Base-by-base conservation (phyloP, 345 rosid genomes). In the Citropsis articulata region DNA sequence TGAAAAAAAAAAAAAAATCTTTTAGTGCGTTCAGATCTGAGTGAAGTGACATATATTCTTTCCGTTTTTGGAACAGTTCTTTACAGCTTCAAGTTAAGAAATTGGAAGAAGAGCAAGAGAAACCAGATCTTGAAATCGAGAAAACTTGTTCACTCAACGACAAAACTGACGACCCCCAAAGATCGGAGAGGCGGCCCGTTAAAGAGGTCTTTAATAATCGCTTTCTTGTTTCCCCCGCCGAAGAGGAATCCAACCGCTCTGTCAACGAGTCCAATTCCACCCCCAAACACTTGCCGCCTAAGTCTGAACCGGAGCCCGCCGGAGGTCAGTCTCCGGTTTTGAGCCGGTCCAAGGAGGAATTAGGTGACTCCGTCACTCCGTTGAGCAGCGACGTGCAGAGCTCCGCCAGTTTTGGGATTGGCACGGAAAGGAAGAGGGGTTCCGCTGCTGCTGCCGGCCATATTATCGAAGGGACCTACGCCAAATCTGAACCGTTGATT, bases 221-320 rank as follows among this genome's bases (percentile, higher is more conserved):
- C 50, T 13, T 45, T 45, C 50, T 13, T 45, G 50, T 45, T 1
- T 45, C 50, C 18, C 18, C 18, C 1, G 5, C 1, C 0, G 50
- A 42, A 42, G 48, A 42, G 48, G 48, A 10, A 12, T 42, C 48
- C 48, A 12, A 12, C 48, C 82, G 91, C 76, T 93, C 95, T 42
- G 89, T 88, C 30, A 93, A 91, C 85, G 97, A 88, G 84, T 93
- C 97, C 57, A 93, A 91, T 82, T 93, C 95, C n/a, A 90, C 5
- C 50, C 50, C 50, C 50, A 45, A 45, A 45, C 50, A 45, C 50
- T 45, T 45, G 5, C 50, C 0, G 18, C 50, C 50, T 45, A 45
- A 13, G 5, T 45, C 50, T 45, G 50, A 80, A 38, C 80, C 69
- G 75, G 78, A 65, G 42, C 76, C 83, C 60, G 76, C 73, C 21